Percentiles rank a stretch among this genome's conserved stretches.
These are phyloP conservation scores for Chaetothyriales sp. DNA, from an alignment of 2,329 filamentous ascomycete species.

Conservation along the genomic window DNA sequence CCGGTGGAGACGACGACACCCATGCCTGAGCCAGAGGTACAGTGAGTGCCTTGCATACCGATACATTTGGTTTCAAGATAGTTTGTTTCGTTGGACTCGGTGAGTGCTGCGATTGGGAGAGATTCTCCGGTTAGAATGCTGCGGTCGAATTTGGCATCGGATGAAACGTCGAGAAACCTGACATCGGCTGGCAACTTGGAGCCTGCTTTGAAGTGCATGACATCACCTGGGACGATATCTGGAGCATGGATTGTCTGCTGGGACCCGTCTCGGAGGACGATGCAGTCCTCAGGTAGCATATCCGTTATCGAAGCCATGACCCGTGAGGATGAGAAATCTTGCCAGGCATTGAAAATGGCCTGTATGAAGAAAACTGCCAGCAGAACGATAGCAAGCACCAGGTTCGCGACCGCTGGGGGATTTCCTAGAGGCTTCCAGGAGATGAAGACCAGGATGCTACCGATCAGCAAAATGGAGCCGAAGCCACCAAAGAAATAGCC, in stretches of 20 bases:
- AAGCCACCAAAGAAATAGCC: slow-evolving; percentile 70
- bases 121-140: slow-evolving; percentile 62
- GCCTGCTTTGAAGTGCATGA: slow-evolving; percentile 54
- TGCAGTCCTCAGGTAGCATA: slow-evolving; percentile 63
- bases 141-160: slow-evolving; percentile 58
- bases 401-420: slow-evolving; percentile 57
- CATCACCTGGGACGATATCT: slow-evolving; percentile 58
- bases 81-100: slow-evolving; percentile 56
- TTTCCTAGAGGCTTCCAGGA: slow-evolving; percentile 63
- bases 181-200: slow-evolving; percentile 64
- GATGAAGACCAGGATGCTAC: slow-evolving; percentile 59
- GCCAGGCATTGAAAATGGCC: slow-evolving; percentile 56
- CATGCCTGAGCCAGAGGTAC: slow-evolving; percentile 52
- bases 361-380: slow-evolving; percentile 56
- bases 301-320: slow-evolving; percentile 70
- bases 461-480: slow-evolving; percentile 54
- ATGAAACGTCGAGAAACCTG: slow-evolving; percentile 53
- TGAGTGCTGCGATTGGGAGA: slow-evolving; percentile 47
- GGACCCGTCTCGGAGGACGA: slow-evolving; percentile 48
- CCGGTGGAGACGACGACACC: slow-evolving; percentile 59
- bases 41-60: slow-evolving; percentile 67
- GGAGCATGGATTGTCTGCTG: slow-evolving; percentile 38
- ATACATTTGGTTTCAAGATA: slow-evolving; percentile 66
- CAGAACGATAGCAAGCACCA: slow-evolving; percentile 58
- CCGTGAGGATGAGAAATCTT: slow-evolving; percentile 62